Conservation (phyloP, 371 early-diverging fungal species). For the Actinomucor elegans region DNA sequence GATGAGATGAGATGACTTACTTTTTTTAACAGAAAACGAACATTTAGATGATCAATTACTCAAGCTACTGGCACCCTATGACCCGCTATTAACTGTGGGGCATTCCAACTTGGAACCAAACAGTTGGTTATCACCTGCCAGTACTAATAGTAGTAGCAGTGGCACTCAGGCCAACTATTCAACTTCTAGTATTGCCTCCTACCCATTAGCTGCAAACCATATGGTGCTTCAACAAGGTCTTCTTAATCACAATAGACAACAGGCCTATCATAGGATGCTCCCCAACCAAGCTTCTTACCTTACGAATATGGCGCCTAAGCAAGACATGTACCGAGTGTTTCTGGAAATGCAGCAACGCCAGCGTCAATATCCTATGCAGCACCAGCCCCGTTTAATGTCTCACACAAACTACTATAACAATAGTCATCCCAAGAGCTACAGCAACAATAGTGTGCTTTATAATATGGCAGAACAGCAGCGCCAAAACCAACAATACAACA, state of each 20-base stretch:
- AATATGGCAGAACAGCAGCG: background rate
- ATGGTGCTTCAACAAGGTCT: background rate
- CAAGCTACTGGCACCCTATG: slow-evolving; percentile 11
- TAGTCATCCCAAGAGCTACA: background rate
- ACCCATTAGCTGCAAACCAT: background rate
- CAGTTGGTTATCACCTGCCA: background rate
- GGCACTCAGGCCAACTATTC: background rate
- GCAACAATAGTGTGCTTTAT: background rate
- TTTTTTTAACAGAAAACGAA: background rate
- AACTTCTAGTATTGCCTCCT: background rate
- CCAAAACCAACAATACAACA: background rate
- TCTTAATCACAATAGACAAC: background rate
- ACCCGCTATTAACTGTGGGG: slow-evolving; percentile 1
- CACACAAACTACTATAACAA: background rate
- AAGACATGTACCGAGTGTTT: slow-evolving; percentile 6
- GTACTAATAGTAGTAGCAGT: background rate
- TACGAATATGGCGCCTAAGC: background rate
- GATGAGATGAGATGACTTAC: background rate
- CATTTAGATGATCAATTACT: slow-evolving; percentile 2
- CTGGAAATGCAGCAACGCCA: slow-evolving; percentile 1
- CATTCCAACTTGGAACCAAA: background rate
- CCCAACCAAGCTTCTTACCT: too few relatives aligned
- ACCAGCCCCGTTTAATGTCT: background rate
- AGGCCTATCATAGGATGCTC: too few relatives aligned
- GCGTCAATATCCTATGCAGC: background rate